Base-by-base conservation (phyloP, 2,329 filamentous ascomycete species). In the Alternaria conjuncta region DNA sequence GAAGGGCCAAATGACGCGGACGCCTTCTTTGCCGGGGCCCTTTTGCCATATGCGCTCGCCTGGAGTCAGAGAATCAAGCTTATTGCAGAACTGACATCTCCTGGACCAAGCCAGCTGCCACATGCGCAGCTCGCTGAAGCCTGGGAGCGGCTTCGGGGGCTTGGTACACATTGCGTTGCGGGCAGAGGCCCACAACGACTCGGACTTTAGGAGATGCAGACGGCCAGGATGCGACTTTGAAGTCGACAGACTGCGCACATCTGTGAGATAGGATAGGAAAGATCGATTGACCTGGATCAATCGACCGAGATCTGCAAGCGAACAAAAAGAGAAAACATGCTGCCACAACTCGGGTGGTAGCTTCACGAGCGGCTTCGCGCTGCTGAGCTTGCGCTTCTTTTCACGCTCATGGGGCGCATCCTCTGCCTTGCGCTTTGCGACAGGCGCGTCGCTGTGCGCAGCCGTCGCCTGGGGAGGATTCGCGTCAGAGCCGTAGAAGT, bases 1-100 rank as follows among this genome's bases (percentile, higher is more conserved):
- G 78, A 95, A 94, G 5, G 90, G 85, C 89, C 92, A 96, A 45
- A 94, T 83, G 45, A 88, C 83, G 44, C 86, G 84, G 63, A 92
- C 85, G 28, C 86, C 87, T 68, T 86, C 82, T 56, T 81, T 71
- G 53, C 89, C 90, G 44, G 90, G 90, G 13, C 91, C 90, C 63
- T 84, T 82, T 72, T 86, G 86, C 84, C 85, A 89, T 54, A 83
- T 73, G 81, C 82, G 74, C 64, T 78, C 70, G 63, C 75, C 64
- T 61, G 73, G 64, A 57, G 67, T 45, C 49, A 67, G 69, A 43
- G 71, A 63, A 56, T 75, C 77, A 54, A 68, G 71, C 65, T 83
- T 87, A 57, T 80, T 82, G 79, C 93, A 96, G 69, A 89, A 88
- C 73, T 94, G 89, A 78, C 93, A 96, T 58, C 75, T 80, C 28